phyloP scores from a whole-genome alignment of 805 yeast genomes.

The Monosporozyma unispora region DNA sequence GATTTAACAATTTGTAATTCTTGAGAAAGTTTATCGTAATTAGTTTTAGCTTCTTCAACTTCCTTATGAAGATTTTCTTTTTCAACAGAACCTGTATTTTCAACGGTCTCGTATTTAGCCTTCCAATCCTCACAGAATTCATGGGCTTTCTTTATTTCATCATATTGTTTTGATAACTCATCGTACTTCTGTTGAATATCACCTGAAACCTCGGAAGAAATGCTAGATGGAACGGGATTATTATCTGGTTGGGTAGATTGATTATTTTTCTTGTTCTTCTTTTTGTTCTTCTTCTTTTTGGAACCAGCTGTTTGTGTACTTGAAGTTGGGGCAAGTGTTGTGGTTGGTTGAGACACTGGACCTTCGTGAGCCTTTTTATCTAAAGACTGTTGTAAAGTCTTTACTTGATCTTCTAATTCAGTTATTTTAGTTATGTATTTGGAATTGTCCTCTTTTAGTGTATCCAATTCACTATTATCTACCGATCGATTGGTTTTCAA shows the following conservation, averaged over 20 bases:
- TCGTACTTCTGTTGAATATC: conserved; percentile 7
- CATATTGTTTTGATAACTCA: conserved; percentile 2
- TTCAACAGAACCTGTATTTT: background rate
- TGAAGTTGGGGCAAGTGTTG: background rate
- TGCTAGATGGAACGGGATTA: too few relatives aligned
- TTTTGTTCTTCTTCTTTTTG: conserved; percentile 11
- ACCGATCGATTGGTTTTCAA: background rate
- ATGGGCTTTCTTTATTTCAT: conserved; percentile 7
- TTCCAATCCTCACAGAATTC: conserved; percentile 10
- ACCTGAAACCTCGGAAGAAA: background rate
- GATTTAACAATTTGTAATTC: conserved; percentile 17
- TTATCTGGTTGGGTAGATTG: background rate
- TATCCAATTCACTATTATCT: background rate
- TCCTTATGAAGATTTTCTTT: background rate
- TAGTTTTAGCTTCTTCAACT: background rate
- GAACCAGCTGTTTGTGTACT: background rate
- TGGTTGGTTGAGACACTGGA: too few relatives aligned
- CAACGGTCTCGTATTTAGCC: conserved; percentile 12
- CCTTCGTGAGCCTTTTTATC: too few relatives aligned
- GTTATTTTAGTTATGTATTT: background rate
- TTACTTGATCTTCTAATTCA: background rate
- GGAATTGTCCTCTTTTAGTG: background rate
- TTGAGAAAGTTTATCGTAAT: conserved; percentile 8
- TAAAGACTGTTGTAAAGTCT: too few relatives aligned
- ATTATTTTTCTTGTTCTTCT: conserved; percentile 18